Conservation (phyloP, 75 land plant species). For the Chamaecyparis obtusa region DNA sequence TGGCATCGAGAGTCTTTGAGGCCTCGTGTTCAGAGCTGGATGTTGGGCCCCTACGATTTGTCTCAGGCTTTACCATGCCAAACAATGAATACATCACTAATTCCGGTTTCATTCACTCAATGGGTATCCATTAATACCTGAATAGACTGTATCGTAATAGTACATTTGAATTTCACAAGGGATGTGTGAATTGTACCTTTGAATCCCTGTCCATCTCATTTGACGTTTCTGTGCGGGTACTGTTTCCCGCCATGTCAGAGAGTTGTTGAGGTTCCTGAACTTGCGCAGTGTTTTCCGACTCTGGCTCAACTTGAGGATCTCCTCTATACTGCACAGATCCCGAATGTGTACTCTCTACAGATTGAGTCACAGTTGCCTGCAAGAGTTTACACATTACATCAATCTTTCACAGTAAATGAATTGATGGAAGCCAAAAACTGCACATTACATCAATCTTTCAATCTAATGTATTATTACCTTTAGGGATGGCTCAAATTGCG, state of each 20-base stretch:
- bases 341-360: constrained; percentile 20
- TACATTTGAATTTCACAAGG: not conserved
- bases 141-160: not conserved
- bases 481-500: constrained; percentile 9
- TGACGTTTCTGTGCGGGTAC: constrained; percentile 8
- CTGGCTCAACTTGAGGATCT: constrained; percentile 7
- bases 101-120: not conserved
- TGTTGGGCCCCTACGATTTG: constrained; percentile 1
- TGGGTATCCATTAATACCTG: not conserved
- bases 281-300: not conserved
- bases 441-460: too few species aligned
- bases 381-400: too few species aligned
- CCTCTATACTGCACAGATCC: constrained; percentile 18
- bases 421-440: too few species aligned
- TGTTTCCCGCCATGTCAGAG: constrained; percentile 8
- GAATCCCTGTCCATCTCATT: constrained; percentile 10
- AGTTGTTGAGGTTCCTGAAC: not conserved
- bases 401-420: too few species aligned
- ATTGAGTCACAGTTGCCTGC: constrained; percentile 13
- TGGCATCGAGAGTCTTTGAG: constrained; percentile 6
- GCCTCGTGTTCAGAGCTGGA: constrained; percentile 13
- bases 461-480: too few species aligned
- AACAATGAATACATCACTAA: not conserved
- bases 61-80: constrained; percentile 11
- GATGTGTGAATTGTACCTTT: not conserved